These are phyloP conservation scores for Zygoascus sp. DNA, from an alignment of 1,139 yeast genomes.

Conservation along the genomic window DNA sequence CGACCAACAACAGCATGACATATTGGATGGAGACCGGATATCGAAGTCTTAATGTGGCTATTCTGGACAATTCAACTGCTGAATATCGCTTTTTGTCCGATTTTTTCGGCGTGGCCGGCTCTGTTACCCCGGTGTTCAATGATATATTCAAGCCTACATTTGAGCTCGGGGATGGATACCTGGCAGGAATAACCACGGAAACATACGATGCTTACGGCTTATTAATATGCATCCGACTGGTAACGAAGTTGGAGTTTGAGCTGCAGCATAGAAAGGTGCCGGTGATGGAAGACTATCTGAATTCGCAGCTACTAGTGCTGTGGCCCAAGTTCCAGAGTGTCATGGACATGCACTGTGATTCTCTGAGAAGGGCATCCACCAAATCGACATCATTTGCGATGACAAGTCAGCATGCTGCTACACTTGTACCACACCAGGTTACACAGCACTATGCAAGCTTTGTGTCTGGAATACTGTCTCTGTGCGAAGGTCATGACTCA, in stretches of 20 bases:
- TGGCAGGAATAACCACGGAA: slow-evolving; percentile 44
- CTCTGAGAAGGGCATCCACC: slow-evolving; percentile 46
- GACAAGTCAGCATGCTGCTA: slow-evolving; percentile 29
- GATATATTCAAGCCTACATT: slow-evolving; percentile 48
- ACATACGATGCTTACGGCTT: slow-evolving; percentile 76
- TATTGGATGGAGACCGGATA: slow-evolving; percentile 72
- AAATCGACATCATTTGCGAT: slow-evolving; percentile 28
- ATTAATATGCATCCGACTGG: slow-evolving; percentile 67
- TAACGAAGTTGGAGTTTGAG: slow-evolving; percentile 59
- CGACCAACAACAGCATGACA: slow-evolving; percentile 59
- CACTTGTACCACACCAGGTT: slow-evolving; percentile 54
- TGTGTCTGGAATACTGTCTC: slow-evolving; percentile 63
- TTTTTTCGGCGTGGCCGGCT: slow-evolving; percentile 56
- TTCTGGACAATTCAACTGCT: slow-evolving; percentile 70
- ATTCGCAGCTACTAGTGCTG: slow-evolving; percentile 55
- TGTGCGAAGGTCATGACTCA: slow-evolving; percentile 37
- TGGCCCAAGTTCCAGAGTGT: slow-evolving; percentile 86
- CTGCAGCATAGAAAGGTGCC: slow-evolving; percentile 66
- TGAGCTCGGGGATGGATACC: slow-evolving; percentile 49
- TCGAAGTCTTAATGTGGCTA: slow-evolving; percentile 66
- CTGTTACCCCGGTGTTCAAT: slow-evolving; percentile 42
- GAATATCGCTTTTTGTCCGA: slow-evolving; percentile 72
- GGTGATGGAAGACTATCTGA: slow-evolving; percentile 67
- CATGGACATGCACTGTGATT: slow-evolving; percentile 72
- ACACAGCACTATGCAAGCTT: slow-evolving; percentile 80